Base-by-base conservation (phyloP, 164 flowering plant genomes). In the Kingdonia uniflora region DNA sequence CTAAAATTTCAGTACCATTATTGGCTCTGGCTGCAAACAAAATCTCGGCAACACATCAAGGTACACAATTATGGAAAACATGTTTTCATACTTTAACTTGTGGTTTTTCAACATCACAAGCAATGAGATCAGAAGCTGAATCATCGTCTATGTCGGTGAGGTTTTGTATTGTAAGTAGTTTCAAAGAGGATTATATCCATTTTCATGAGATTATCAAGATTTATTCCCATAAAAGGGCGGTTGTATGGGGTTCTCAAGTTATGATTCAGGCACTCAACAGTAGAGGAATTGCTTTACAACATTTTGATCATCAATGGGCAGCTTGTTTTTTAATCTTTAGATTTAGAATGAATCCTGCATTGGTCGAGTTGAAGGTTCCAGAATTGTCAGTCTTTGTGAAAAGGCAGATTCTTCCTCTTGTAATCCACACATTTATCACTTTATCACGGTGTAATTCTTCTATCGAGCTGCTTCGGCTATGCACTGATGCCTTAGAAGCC, bases 391-490 rank as follows among this genome's bases (percentile, higher is more conserved):
- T 55, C 29, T 61, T 87, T 20, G 82, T 92, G n/a, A 87, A 74
- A 51, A 72, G 78, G 55, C 75, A 84, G 44, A 78, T 81, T 55
- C 54, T 87, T 38, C 96, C 96, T 40, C 80, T 87, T 19, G 87
- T 90, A 1, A 70, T 85, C 22, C 71, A 78, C 42, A 69, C 87
- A 11, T 91, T 80, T 57, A 58, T 85, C 52, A 76, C 80, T 16
- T 85, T 75, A 63, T 85, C 95, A 2, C 74, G 92, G 48, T 91
- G n/a, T n/a, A n/a, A n/a, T n/a, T n/a, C n/a, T n/a, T n/a, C n/a
- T n/a, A n/a, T n/a, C n/a, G n/a, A n/a, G 60, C 91, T 92, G 46
- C 87, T 92, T 23, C 77, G 85, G 2, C 69, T 75, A 2, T 85
- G 95, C 68, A 87, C 88, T 6, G 69, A 82, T 54, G 79, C 84